Conservation (phyloP, 495 filamentous ascomycete genomes). For the Talaromyces stipitatus region DNA sequence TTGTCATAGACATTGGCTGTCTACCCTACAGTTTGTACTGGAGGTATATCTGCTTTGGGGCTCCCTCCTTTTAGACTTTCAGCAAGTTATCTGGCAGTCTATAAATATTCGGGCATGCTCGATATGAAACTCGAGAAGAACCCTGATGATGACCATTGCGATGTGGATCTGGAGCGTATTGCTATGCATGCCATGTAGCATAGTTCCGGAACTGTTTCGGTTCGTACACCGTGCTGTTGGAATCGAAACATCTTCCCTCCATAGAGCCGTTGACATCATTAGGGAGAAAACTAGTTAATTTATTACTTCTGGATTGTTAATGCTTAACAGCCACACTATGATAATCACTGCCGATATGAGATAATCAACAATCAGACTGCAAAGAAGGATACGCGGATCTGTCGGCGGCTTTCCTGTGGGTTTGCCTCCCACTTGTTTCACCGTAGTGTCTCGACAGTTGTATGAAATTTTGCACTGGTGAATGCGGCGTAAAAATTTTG, state of each 20-base stretch:
- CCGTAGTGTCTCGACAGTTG: neutral
- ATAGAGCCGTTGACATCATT: neutral
- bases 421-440: conserved; percentile 1
- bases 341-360: neutral
- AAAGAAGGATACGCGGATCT: neutral
- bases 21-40: no score
- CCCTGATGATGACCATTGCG: neutral
- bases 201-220: neutral
- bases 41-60: no score
- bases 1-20: no score
- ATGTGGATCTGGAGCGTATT: no score
- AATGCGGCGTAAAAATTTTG: neutral
- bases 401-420: neutral
- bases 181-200: no score
- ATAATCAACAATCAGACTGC: neutral
- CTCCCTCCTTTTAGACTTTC: no score
- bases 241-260: neutral
- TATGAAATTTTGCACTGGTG: neutral
- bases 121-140: no score
- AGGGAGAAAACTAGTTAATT: neutral
- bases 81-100: no score
- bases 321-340: neutral
- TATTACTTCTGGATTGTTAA: neutral
- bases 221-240: neutral
- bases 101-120: no score